Base-by-base conservation (phyloP, 2,329 filamentous ascomycete species). In the Pseudogymnoascus sp. region DNA sequence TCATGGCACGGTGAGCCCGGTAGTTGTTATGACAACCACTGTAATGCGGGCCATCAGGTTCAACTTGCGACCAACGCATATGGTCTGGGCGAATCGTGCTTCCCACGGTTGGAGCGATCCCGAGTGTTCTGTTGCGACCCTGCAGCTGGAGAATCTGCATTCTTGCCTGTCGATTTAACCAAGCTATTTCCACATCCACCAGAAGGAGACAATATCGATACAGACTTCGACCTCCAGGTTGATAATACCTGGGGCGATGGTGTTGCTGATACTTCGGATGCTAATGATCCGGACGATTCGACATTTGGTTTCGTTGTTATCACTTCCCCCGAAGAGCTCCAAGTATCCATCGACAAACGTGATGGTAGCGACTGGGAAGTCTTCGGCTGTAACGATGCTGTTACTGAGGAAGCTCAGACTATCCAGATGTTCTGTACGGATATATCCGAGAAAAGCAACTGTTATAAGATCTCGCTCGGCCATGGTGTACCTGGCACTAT, bases 281-380 rank as follows among this genome's bases (percentile, higher is more conserved):
- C 47, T 1, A 47, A 63, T 26, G 24, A 61, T 10, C 66, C 65
- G 10, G 37, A 63, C 57, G 60, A 67, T 50, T 59, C 61, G 3
- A 57, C 63, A 9, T 66, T 67, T 54, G 47, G 59, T 8, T 68
- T 68, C 35, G 44, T 62, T 13, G 64, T 68, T 11, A 44, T 68
- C 2, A 63, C 61, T 15, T 63, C 61, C n/a, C 67, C 69, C 15
- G 66, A 70, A 44, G 65, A 68, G 33, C 39, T 70, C 17, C 66
- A 70, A 15, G 57, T 63, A 15, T 65, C 66, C 10, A 66, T 72
- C 9, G 66, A 69, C 61, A 72, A 70, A 62, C 65, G 70, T 35
- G 70, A 73, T 58, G 70, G 71, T 6, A 72, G 70, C 10, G 67
- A 69, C 58, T 72, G 68, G 71, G 71, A 72, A 35, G 33, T 73